Evolutionary conservation across 2,329 filamentous ascomycete genomes (phyloP).

Genomic region (Fusarium sp.): DNA sequence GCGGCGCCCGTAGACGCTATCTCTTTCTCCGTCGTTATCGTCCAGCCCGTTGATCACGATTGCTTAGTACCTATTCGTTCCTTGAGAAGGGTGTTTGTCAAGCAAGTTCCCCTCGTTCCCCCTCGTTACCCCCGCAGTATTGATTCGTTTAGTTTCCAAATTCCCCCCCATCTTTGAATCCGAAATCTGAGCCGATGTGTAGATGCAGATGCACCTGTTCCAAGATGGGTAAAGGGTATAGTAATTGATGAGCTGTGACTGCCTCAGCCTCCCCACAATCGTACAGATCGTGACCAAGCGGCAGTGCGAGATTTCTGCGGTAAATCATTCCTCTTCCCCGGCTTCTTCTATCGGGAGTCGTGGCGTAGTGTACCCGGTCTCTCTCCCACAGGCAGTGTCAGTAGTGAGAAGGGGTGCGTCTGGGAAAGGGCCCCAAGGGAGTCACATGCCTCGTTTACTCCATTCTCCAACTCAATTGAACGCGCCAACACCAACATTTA

Average conservation of each 20-base stretch:
- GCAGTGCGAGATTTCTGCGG: not conserved
- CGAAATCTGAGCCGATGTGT: slow-evolving; percentile 17
- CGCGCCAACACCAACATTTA: not conserved
- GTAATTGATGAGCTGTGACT: slow-evolving; percentile 1
- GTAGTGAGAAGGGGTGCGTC: slow-evolving; percentile 27
- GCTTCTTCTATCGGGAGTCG: not conserved
- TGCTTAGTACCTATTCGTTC: not conserved
- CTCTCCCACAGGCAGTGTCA: no score
- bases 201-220: slow-evolving; percentile 4
- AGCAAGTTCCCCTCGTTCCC: slow-evolving; percentile 4
- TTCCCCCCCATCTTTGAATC: not conserved
- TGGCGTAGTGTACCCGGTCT: not conserved
- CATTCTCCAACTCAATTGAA: not conserved
- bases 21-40: not conserved
- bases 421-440: not conserved
- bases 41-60: slow-evolving; percentile 2
- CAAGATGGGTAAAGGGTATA: not conserved
- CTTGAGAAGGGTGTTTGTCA: not conserved
- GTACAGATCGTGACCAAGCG: not conserved
- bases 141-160: not conserved
- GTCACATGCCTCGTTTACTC: slow-evolving; percentile 33
- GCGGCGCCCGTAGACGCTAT: slow-evolving; percentile 16
- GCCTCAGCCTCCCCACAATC: slow-evolving; percentile 1
- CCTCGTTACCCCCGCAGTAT: slow-evolving; percentile 16
- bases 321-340: not conserved